These are phyloP conservation scores for Cystobasidium onofrii DNA, from an alignment of 768 basidiomycete species.

Conservation along the genomic window DNA sequence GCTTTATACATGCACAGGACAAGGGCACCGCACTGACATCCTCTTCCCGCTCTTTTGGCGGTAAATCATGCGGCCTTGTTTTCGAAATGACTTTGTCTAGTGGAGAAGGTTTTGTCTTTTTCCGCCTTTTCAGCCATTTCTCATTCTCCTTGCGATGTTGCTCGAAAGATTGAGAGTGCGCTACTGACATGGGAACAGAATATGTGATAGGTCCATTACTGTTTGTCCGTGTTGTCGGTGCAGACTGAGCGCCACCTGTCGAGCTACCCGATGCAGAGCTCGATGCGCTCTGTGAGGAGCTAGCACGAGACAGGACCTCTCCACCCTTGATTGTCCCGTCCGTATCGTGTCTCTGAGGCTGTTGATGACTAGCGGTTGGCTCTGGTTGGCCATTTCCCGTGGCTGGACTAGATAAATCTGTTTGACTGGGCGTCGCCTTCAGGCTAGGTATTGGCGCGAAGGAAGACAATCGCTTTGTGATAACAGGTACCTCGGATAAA, in stretches of 20 bases:
- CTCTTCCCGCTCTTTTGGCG: conserved; percentile 68
- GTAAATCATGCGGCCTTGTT: conserved; percentile 75
- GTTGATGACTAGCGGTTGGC: not conserved
- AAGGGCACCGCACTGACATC: conserved; percentile 47
- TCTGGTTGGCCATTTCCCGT: not conserved
- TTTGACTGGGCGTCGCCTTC: not conserved
- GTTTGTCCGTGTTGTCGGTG: not conserved
- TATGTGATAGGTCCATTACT: not conserved
- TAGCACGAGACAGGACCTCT: not conserved
- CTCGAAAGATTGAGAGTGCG: conserved; percentile 2
- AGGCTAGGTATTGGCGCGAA: conserved; percentile 20
- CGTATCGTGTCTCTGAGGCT: not conserved
- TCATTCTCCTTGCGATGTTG: conserved; percentile 1
- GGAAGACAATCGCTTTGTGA: conserved; percentile 13
- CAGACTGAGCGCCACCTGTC: not conserved
- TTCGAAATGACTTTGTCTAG: conserved; percentile 73
- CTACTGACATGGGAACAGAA: not conserved
- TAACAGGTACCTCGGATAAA: not conserved
- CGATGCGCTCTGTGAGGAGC: not conserved
- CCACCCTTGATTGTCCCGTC: not conserved
- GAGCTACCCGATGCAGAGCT: not conserved
- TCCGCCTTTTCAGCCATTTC: conserved; percentile 15
- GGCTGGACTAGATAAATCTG: not conserved
- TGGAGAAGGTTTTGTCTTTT: conserved; percentile 50
- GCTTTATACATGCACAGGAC: not conserved